Evolutionary conservation across 1,139 yeast genomes (phyloP), one percentile per base, ranked within the genome.

Genomic region (Candida albicans): DNA sequence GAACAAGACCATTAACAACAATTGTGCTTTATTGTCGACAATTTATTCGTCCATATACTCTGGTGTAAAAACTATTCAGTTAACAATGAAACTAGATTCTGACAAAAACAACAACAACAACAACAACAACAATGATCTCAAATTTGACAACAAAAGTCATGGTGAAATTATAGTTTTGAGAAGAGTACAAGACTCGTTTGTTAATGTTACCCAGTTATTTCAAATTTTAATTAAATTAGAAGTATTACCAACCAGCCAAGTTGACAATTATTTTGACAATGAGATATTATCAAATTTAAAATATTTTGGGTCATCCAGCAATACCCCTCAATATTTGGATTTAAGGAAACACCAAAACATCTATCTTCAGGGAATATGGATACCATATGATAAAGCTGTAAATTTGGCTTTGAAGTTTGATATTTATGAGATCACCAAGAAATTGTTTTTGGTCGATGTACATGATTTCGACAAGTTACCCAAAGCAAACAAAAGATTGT

Each of bases 301-400:
- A 47, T 72, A 62, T 51, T 46, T 46, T 26, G 53, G 54, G 15
- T 33, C 40, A 28, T 51, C 55, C 1, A 38, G 31, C 9, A 58
- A 56, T 24, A 65, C 62, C 10, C 52, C 62, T 3, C 57, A 59
- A 28, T 64, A 51, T 47, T 59, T 65, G 45, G 75, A 73, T 53
- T 63, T 57, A 37, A 52, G 65, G 3, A 40, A 51, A 8, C 65
- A 66, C 50, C 62, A 58, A 15, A 62, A 63, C 43, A 34, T 47
- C 6, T 50, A 47, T 33, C 49, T 73, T 27, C 55, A 62, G 32
- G 79, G 79, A 0, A 47, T 71, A 18, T 73, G 78, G 78, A 61
- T 73, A 25, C 68, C 78, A 3, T 73, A 71, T 54, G 78, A 73
- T 47, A 68, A 63, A 50, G 77, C 78, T 0, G 75, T 73, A 15